Evolutionary conservation across 148 eudicot species (phyloP).

Genomic region (Rhododendron williamsianum): DNA sequence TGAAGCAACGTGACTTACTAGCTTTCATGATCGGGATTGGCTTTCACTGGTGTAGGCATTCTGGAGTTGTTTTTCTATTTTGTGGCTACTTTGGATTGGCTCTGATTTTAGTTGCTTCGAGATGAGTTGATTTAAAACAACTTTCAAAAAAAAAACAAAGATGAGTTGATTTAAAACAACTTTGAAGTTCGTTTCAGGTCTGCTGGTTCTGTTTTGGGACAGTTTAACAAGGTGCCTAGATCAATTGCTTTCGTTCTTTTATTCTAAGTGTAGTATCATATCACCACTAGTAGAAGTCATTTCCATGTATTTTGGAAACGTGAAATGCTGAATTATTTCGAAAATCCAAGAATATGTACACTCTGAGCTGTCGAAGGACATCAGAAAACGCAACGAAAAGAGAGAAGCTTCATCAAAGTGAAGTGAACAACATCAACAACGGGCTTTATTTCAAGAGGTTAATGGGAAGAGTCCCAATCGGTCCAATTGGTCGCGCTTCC

Average conservation of each 20-base stretch:
- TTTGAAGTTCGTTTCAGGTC: not conserved
- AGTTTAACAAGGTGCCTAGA: too few species aligned
- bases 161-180: not conserved
- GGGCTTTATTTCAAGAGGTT: not conserved
- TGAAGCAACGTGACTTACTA: not conserved
- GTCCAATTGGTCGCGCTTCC: conserved; percentile 80
- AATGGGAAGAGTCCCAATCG: conserved; percentile 25
- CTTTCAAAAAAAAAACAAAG: not conserved
- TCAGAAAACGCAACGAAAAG: not conserved
- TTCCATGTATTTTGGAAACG: not conserved
- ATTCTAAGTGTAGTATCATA: too few species aligned
- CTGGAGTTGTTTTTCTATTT: not conserved
- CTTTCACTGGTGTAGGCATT: not conserved
- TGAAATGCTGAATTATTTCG: not conserved
- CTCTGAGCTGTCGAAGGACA: not conserved
- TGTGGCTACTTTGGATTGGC: not conserved
- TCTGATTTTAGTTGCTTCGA: not conserved
- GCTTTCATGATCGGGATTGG: not conserved
- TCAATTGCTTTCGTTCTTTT: too few species aligned
- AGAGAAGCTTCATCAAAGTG: not conserved
- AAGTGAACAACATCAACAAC: not conserved
- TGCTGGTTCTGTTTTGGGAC: not conserved
- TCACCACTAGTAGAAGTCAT: not conserved
- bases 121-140: not conserved
- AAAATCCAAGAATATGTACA: not conserved